A percentile compares a stretch with the other conserved stretches of the same genome.
phyloP scores from a whole-genome alignment of 306 rosid genomes.

The Corylus avellana region DNA sequence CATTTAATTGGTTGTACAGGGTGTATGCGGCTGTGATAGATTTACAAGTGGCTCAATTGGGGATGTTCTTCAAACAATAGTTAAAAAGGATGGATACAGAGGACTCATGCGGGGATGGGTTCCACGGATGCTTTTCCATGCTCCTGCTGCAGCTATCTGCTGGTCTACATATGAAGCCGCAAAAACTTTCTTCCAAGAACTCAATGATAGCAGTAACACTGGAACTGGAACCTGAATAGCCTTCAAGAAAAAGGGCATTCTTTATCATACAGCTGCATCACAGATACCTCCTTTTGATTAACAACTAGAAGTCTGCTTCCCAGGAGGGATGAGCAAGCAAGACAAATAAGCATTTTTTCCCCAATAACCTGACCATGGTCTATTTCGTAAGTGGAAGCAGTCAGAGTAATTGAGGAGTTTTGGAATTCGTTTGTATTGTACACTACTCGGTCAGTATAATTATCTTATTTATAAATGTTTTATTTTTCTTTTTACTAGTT shows the following conservation, averaged over 20 bases:
- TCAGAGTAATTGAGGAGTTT: constrained; percentile 25
- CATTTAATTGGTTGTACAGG: constrained; percentile 53
- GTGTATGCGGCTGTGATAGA: constrained; percentile 94
- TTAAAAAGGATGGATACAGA: constrained; percentile 77
- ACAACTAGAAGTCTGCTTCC: constrained; percentile 16
- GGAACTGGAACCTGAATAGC: constrained; percentile 46
- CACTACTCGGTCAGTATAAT: constrained; percentile 30
- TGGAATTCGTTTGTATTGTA: constrained; percentile 28
- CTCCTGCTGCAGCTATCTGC: constrained; percentile 98
- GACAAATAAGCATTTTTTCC: constrained; percentile 15
- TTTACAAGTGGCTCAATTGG: constrained; percentile 76
- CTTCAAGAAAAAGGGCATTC: constrained; percentile 19
- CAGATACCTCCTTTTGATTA: constrained; percentile 20
- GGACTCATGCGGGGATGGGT: constrained; percentile 96
- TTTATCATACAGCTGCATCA: constrained; percentile 32
- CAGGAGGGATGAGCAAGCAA: constrained; percentile 25
- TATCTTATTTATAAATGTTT: background rate
- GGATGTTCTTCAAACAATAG: constrained; percentile 67
- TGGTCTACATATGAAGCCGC: constrained; percentile 98
- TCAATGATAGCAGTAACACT: constrained; percentile 38
- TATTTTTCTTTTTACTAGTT: background rate
- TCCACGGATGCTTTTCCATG: constrained; percentile 96
- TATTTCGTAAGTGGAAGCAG: constrained; percentile 30
- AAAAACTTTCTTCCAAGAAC: constrained; percentile 72
- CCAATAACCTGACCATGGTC: constrained; percentile 26